phyloP scores from a whole-genome alignment of 352 stramenopile species.

The Thraustochytrium striatum region DNA sequence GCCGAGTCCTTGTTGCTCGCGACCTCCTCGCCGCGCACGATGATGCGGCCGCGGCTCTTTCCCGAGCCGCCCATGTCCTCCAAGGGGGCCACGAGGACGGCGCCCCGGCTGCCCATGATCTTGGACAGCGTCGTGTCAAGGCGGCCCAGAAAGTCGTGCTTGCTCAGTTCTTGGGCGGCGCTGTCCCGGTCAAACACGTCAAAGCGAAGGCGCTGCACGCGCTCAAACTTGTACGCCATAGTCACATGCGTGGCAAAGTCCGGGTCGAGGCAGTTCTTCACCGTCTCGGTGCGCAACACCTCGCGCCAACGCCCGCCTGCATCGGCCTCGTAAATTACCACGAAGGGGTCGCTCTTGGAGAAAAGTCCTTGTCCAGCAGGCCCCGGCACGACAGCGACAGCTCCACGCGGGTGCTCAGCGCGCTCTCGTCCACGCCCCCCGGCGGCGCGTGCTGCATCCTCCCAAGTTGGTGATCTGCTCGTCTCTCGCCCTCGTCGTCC shows the following conservation, averaged over 20 bases:
- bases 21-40: slow-evolving; percentile 54
- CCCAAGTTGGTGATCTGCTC: too few species aligned
- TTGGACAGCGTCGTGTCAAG: slow-evolving; percentile 70
- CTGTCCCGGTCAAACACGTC: slow-evolving; percentile 78
- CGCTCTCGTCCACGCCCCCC: slow-evolving; percentile 42
- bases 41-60: slow-evolving; percentile 46
- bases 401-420: slow-evolving; percentile 62
- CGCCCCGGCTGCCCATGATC: slow-evolving; percentile 67
- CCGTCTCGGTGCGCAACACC: slow-evolving; percentile 69
- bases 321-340: slow-evolving; percentile 54
- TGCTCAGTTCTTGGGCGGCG: slow-evolving; percentile 66
- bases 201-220: slow-evolving; percentile 73
- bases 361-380: slow-evolving; percentile 77
- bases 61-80: slow-evolving; percentile 42
- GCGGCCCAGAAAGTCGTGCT: slow-evolving; percentile 59
- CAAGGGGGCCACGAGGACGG: slow-evolving; percentile 4
- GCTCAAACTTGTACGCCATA: slow-evolving; percentile 74
- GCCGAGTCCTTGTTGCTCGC: slow-evolving; percentile 55
- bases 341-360: slow-evolving; percentile 79
- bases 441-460: slow-evolving; percentile 22
- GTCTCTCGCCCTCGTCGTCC: too few species aligned
- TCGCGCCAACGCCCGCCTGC: slow-evolving; percentile 51
- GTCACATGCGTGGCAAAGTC: slow-evolving; percentile 71
- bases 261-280: slow-evolving; percentile 70
- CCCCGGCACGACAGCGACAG: slow-evolving; percentile 71